A percentile compares a stretch with the other conserved stretches of the same genome.
These are phyloP conservation scores for Tolypocladium tropicale DNA, from an alignment of 2,329 filamentous ascomycete genomes.

Conservation along the genomic window DNA sequence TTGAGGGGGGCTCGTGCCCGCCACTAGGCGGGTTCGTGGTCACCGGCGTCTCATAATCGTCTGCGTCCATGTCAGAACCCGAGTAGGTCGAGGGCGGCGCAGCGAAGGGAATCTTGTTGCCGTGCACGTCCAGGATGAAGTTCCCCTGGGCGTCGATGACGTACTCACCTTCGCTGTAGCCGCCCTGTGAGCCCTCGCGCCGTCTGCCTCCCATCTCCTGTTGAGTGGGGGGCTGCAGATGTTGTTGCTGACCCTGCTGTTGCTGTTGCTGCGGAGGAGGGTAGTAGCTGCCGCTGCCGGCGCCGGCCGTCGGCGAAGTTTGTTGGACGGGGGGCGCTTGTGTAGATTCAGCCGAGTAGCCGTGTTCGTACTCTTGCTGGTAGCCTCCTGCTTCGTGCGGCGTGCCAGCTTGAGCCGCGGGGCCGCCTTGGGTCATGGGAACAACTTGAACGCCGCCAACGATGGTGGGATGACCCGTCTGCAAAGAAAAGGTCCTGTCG, in stretches of 20 bases:
- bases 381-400: constrained; percentile 25
- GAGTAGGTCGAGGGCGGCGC: constrained; percentile 32
- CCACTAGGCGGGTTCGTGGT: constrained; percentile 30
- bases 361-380: constrained; percentile 17
- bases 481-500: constrained; percentile 73
- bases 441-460: constrained; percentile 93
- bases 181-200: constrained; percentile 41
- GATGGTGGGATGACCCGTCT: constrained; percentile 77
- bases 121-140: constrained; percentile 50
- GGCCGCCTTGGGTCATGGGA: constrained; percentile 70
- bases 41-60: constrained; percentile 47
- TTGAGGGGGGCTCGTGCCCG: constrained; percentile 19
- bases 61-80: constrained; percentile 41
- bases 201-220: constrained; percentile 10
- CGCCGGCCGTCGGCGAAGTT: constrained; percentile 17
- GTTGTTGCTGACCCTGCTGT: background rate
- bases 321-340: constrained; percentile 32
- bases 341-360: constrained; percentile 25
- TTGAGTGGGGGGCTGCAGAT: constrained; percentile 7
- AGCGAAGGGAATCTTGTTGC: constrained; percentile 46
- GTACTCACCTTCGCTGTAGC: constrained; percentile 64
- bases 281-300: constrained; percentile 12
- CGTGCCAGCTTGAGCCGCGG: constrained; percentile 42
- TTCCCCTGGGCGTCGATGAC: constrained; percentile 51
- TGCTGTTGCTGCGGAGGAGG: constrained; percentile 6